Base-by-base conservation (phyloP, 495 filamentous ascomycete species). In the Podospora sp. region DNA sequence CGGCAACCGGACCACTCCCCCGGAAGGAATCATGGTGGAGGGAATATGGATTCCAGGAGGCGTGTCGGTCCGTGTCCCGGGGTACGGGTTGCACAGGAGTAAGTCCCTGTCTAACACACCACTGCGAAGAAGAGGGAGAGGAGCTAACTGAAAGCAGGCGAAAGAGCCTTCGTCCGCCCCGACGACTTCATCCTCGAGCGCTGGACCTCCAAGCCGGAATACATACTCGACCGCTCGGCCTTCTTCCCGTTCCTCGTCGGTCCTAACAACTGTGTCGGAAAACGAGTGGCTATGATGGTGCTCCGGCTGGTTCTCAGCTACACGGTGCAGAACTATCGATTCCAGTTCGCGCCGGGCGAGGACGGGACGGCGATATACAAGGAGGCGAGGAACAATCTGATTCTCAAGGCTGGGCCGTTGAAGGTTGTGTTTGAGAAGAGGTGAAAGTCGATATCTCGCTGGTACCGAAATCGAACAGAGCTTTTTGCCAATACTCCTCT, bases 181-280 rank as follows among this genome's bases (percentile, higher is more conserved):
- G 60, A 67, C 9, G 51, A 68, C 4, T 64, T 65, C 26, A 66
- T 87, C 50, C 87, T 87, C 0, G 86, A 88, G 69, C 79, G 88
- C 25, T 89, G 85, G 84, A 79, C 72, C 60, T 72, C 73, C 2
- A 69, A 68, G 52, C 76, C 75, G 0, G 83, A 87, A 25, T 72
- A 86, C 55, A 74, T 83, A 33, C 76, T 70, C 2, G 73, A 85
- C 55, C 80, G 76, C 63, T 69, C 69, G 4, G 85, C 81, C 1
- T 89, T 84, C 60, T 69, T 76, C 1, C 87, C 87, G 0, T 89
- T 88, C 68, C 77, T 76, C 4, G 22, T 68, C 2, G 81, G 80
- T 20, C 69, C 73, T 1, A 65, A 68, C 51, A 75, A 65, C 22
- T 78, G 76, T 51, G 60, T 71, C 1, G 78, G 75, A 6, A 76